phyloP scores from a whole-genome alignment of 106 monocot genomes.

The Dioscorea zingiberensis region DNA sequence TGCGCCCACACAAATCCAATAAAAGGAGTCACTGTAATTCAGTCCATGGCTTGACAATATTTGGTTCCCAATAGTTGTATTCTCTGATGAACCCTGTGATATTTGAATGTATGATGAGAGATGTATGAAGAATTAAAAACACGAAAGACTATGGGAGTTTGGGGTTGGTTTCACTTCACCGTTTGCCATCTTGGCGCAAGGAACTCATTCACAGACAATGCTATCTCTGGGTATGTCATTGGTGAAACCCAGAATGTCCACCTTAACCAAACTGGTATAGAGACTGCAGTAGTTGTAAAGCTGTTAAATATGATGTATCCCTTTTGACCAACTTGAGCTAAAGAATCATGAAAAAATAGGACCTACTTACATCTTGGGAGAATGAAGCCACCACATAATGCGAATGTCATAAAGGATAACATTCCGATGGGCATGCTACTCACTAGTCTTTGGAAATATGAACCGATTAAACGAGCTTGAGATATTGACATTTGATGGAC shows the following conservation, averaged over 20 bases:
- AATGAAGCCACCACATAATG: constrained; percentile 68
- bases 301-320: background rate
- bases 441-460: constrained; percentile 32
- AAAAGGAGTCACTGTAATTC: constrained; percentile 42
- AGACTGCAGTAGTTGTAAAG: constrained; percentile 22
- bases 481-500: constrained; percentile 59
- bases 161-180: constrained; percentile 7
- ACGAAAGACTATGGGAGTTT: too few relatives aligned
- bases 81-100: constrained; percentile 25
- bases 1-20: constrained; percentile 69
- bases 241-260: constrained; percentile 88
- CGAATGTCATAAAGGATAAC: constrained; percentile 17
- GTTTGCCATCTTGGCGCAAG: constrained; percentile 61
- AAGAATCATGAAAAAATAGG: background rate
- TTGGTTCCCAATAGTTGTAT: constrained; percentile 38
- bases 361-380: constrained; percentile 46
- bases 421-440: constrained; percentile 19
- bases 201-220: constrained; percentile 61
- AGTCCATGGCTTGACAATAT: constrained; percentile 44
- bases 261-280: constrained; percentile 47
- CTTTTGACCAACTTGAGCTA: background rate
- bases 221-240: constrained; percentile 58
- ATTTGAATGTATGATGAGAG: too few relatives aligned
- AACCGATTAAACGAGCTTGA: constrained; percentile 47
- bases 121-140: too few relatives aligned